A percentile compares a stretch with the other conserved stretches of the same genome.
Evolutionary conservation across 1,284 basidiomycete genomes (phyloP).

Genomic region (Moniliella sp.): DNA sequence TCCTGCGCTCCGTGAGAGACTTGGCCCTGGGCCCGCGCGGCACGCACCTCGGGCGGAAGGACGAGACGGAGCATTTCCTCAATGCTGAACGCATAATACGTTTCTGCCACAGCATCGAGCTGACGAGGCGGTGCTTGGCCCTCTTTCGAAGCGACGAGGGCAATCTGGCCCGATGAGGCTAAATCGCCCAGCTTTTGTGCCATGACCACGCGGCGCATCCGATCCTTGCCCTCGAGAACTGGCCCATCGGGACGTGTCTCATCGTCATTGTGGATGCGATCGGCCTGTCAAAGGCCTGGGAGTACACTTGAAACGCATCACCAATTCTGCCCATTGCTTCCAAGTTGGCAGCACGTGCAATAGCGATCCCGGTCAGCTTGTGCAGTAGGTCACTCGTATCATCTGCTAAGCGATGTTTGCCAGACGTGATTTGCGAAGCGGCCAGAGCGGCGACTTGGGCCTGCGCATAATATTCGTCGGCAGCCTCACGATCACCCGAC

Average conservation of each 20-base stretch:
- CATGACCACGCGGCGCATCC: slow-evolving; percentile 21
- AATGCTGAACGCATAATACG: slow-evolving; percentile 31
- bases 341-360: slow-evolving; percentile 24
- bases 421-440: no score
- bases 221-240: slow-evolving; percentile 10
- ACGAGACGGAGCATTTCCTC: slow-evolving; percentile 22
- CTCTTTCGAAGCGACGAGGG: slow-evolving; percentile 5
- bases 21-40: no score
- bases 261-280: slow-evolving; percentile 5
- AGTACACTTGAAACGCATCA: slow-evolving; percentile 11
- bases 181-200: slow-evolving; percentile 23
- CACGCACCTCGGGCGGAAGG: slow-evolving; percentile 4
- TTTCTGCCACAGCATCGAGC: no score
- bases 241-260: slow-evolving; percentile 1
- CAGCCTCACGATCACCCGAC: slow-evolving; percentile 17
- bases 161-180: slow-evolving; percentile 8
- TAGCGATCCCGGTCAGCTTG: slow-evolving; percentile 31
- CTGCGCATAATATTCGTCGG: slow-evolving; percentile 15
- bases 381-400: slow-evolving; percentile 1
- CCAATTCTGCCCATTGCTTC: slow-evolving; percentile 15
- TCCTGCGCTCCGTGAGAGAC: no score
- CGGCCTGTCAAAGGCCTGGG: slow-evolving; percentile 21
- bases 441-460: no score
- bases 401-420: no score
- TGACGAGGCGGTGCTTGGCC: slow-evolving; percentile 8